Conservation (phyloP, 169 alveolate genomes). For the Plasmodium malariae region DNA sequence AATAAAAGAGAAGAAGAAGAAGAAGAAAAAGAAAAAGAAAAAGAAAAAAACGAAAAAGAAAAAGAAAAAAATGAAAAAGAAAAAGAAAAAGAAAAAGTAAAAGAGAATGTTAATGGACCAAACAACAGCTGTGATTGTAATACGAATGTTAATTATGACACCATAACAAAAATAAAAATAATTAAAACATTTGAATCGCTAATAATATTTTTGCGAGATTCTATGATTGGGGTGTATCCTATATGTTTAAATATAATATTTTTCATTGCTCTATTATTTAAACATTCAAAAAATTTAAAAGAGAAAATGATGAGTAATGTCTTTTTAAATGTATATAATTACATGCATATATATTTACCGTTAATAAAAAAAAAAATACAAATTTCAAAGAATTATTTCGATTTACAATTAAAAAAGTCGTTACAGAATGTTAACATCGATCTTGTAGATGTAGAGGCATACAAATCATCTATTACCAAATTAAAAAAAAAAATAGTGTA, state of each 20-base stretch:
- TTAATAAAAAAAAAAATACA: slow-evolving; percentile 51
- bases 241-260: slow-evolving; percentile 47
- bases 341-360: slow-evolving; percentile 64
- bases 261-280: slow-evolving; percentile 38
- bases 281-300: slow-evolving; percentile 18
- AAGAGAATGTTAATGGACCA: neutral
- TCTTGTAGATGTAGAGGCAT: slow-evolving; percentile 56
- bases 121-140: neutral
- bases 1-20: neutral
- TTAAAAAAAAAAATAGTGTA: slow-evolving; percentile 46
- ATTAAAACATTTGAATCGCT: slow-evolving; percentile 66
- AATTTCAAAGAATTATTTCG: slow-evolving; percentile 55
- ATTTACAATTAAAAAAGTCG: slow-evolving; percentile 46
- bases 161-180: slow-evolving; percentile 24
- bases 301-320: slow-evolving; percentile 71
- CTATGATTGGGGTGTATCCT: slow-evolving; percentile 60
- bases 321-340: slow-evolving; percentile 67
- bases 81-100: neutral
- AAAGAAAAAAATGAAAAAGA: neutral
- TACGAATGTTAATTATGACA: too few relatives aligned
- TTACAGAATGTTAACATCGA: slow-evolving; percentile 60
- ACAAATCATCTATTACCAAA: slow-evolving; percentile 43
- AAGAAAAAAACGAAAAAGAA: neutral
- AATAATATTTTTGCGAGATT: slow-evolving; percentile 58
- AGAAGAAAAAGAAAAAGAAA: neutral